These are phyloP conservation scores for Penicillium sp. DNA, from an alignment of 2,329 filamentous ascomycete species.

Conservation along the genomic window DNA sequence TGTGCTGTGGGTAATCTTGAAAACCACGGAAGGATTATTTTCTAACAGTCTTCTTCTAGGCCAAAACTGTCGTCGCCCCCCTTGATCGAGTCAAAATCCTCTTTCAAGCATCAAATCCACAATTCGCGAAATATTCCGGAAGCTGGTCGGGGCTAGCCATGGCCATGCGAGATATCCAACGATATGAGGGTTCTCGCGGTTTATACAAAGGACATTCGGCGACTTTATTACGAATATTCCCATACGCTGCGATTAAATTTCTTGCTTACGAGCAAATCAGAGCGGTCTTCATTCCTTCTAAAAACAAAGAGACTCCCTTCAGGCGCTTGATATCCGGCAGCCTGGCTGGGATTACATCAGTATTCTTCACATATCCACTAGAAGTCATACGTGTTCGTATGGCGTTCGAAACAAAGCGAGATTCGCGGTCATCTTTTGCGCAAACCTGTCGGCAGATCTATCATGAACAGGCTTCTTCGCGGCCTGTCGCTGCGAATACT, in stretches of 20 bases:
- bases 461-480: conserved; percentile 59
- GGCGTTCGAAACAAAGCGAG: conserved; percentile 84
- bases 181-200: conserved; percentile 66
- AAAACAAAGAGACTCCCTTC: conserved; percentile 72
- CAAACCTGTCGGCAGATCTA: conserved; percentile 85
- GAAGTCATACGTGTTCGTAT: conserved; percentile 90
- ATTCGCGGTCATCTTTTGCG: conserved; percentile 65
- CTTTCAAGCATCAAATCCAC: conserved; percentile 91
- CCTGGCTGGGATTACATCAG: conserved; percentile 71
- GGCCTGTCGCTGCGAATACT: conserved; percentile 33
- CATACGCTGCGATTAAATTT: conserved; percentile 97
- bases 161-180: conserved; percentile 80
- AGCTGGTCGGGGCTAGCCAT: conserved; percentile 80
- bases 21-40: background rate
- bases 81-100: conserved; percentile 98
- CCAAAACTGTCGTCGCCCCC: conserved; percentile 91
- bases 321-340: conserved; percentile 55
- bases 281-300: conserved; percentile 66
- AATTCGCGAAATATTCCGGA: conserved; percentile 88
- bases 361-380: conserved; percentile 93
- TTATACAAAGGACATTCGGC: conserved; percentile 93
- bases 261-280: conserved; percentile 96
- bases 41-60: conserved; percentile 49
- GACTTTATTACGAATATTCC: conserved; percentile 89
- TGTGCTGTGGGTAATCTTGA: conserved; percentile 68